A percentile compares a stretch with the other conserved stretches of the same genome.
These are phyloP conservation scores for Aspergillus quadricinctus DNA, from an alignment of 2,329 filamentous ascomycete genomes.

Conservation along the genomic window DNA sequence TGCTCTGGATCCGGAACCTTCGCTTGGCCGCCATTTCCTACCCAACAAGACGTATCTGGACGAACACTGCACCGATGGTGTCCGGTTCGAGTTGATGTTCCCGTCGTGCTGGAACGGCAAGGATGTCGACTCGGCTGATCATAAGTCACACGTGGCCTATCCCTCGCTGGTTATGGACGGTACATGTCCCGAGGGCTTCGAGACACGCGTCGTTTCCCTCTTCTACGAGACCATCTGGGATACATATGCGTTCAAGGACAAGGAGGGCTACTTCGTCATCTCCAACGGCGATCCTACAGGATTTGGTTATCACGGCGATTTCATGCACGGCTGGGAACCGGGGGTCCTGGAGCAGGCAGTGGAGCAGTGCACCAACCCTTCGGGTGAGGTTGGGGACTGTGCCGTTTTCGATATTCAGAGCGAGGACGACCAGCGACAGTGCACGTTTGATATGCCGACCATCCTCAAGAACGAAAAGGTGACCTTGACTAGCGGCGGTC, in stretches of 20 bases:
- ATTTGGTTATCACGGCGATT: slow-evolving; percentile 73
- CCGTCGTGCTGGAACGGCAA: slow-evolving; percentile 84
- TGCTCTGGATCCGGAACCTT: slow-evolving; percentile 57
- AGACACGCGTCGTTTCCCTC: slow-evolving; percentile 65
- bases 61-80: slow-evolving; percentile 72
- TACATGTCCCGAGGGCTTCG: slow-evolving; percentile 65
- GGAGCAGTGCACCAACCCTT: slow-evolving; percentile 66
- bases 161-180: slow-evolving; percentile 73
- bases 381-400: slow-evolving; percentile 70
- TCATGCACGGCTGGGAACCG: slow-evolving; percentile 72
- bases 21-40: slow-evolving; percentile 75
- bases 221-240: slow-evolving; percentile 85
- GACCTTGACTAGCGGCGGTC: slow-evolving; percentile 49
- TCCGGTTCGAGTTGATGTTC: slow-evolving; percentile 82
- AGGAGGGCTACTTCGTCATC: slow-evolving; percentile 67
- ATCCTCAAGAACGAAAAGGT: slow-evolving; percentile 58
- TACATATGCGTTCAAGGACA: slow-evolving; percentile 60
- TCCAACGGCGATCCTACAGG: slow-evolving; percentile 75
- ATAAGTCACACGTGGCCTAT: slow-evolving; percentile 69
- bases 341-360: slow-evolving; percentile 68
- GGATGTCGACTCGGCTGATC: slow-evolving; percentile 50
- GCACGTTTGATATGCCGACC: slow-evolving; percentile 58
- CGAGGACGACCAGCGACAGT: slow-evolving; percentile 52
- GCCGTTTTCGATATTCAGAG: slow-evolving; percentile 66
- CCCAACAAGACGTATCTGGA: slow-evolving; percentile 78